Evolutionary conservation across 129 eudicot species (phyloP), one percentile per base, ranked within the genome.

Genomic region (Saussurea involucrata): DNA sequence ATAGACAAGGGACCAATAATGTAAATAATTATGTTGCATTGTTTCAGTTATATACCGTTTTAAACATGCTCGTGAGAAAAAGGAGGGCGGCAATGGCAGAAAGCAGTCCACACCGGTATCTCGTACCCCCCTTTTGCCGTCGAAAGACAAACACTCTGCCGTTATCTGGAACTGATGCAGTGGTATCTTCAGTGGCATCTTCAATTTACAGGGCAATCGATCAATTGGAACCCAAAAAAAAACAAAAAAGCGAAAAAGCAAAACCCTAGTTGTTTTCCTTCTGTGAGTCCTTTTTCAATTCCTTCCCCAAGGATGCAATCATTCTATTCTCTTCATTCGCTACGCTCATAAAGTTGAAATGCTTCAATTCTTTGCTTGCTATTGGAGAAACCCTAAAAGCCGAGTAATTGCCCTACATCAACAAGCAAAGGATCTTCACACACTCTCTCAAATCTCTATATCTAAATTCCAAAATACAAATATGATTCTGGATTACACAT

Each of bases 381-480:
- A 68, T 68, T 27, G 10, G 55, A 68, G 72, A 68, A 68, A 68
- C 3, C 72, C 72, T 34, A 68, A 68, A 68, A 68, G 72, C 72
- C 15, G 22, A 68, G 17, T 9, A 34, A 33, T 61, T 73, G 34
- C 57, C 57, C 58, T 69, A 20, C 55, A 71, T 24, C 60, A 63
- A 46, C 83, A 79, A 79, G 83, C 83, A 63, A 79, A 79, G 83
- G 53, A 79, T 79, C 83, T 79, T 11, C 18, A 42, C 49, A 21
- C 58, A 24, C 40, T 66, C 32, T 28, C 63, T 75, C 79, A 11
- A 1, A 27, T 49, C 22, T 49, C 61, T 76, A 66, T 44, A 76
- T 66, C 32, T 66, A 5, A 66, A 66, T 76, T 36, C 66, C 6
- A 5, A 71, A 21, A 21, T 49, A 71, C 58, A 71, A 79, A 42